A percentile compares a stretch with the other conserved stretches of the same genome.
These are phyloP conservation scores for Fomitopsis schrenkii DNA, from an alignment of 1,284 basidiomycete genomes.

Conservation along the genomic window DNA sequence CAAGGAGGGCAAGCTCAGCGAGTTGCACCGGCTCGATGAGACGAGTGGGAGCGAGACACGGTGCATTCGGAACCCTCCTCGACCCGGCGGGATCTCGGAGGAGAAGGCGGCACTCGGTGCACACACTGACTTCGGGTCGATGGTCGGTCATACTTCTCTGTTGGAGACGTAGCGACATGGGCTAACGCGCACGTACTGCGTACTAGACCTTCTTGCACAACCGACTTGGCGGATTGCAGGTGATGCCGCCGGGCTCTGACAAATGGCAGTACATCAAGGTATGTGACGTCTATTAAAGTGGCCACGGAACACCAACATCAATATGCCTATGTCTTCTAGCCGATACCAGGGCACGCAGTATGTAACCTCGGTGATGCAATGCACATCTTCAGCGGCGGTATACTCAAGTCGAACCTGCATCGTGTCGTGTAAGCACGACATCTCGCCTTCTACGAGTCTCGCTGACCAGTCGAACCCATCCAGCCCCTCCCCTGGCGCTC, in stretches of 20 bases:
- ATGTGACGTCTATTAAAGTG: not conserved
- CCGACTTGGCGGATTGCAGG: constrained; percentile 65
- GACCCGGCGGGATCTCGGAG: constrained; percentile 9
- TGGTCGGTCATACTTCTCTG: constrained; percentile 11
- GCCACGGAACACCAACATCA: too few relatives aligned
- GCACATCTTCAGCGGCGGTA: constrained; percentile 34
- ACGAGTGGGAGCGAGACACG: constrained; percentile 32
- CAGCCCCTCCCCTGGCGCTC: constrained; percentile 28
- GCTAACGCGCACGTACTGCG: not conserved
- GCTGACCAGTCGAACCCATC: not conserved
- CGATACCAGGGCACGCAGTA: constrained; percentile 26
- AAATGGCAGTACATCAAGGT: constrained; percentile 67
- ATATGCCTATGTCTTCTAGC: constrained; percentile 8
- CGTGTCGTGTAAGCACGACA: constrained; percentile 23
- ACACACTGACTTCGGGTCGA: constrained; percentile 33
- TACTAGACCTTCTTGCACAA: constrained; percentile 59
- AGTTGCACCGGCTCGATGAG: constrained; percentile 11
- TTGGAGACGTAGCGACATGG: not conserved
- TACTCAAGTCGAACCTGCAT: constrained; percentile 32
- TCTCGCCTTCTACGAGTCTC: not conserved
- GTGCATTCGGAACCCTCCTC: constrained; percentile 26
- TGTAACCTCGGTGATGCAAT: constrained; percentile 36
- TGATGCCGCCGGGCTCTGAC: constrained; percentile 55
- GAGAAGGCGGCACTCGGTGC: constrained; percentile 23
- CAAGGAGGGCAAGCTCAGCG: constrained; percentile 5